Conservation (phyloP, 352 stramenopile species). For the Phytophthora hybrid region DNA sequence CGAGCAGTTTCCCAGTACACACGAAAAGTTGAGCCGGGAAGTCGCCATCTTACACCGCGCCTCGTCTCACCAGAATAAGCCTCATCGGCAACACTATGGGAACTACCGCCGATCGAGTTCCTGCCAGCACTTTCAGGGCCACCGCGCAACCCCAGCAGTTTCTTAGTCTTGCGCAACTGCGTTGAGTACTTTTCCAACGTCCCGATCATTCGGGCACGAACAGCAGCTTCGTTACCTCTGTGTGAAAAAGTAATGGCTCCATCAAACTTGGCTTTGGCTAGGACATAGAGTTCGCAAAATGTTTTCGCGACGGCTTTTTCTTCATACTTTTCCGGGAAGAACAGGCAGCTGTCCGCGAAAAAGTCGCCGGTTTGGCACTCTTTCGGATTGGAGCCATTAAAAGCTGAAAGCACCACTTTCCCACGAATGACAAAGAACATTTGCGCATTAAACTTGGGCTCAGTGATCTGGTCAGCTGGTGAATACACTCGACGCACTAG, state of each 20-base stretch:
- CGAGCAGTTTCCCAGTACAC: constrained; percentile 63
- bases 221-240: constrained; percentile 34
- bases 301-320: constrained; percentile 81
- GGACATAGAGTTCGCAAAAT: constrained; percentile 84
- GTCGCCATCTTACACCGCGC: constrained; percentile 40
- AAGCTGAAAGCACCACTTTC: constrained; percentile 58
- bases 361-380: constrained; percentile 73
- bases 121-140: constrained; percentile 27
- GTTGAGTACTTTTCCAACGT: constrained; percentile 70
- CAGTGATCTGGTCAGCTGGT: constrained; percentile 67
- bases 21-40: constrained; percentile 62
- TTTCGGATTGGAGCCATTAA: constrained; percentile 57
- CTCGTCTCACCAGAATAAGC: not conserved
- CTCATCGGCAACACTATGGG: constrained; percentile 14
- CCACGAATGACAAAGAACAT: constrained; percentile 84
- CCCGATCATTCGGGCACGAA: constrained; percentile 48
- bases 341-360: constrained; percentile 70
- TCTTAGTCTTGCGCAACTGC: constrained; percentile 81
- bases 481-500: constrained; percentile 69
- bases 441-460: constrained; percentile 78
- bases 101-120: constrained; percentile 6
- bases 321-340: constrained; percentile 66
- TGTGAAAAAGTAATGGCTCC: constrained; percentile 64
- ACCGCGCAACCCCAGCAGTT: constrained; percentile 68
- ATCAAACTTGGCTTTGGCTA: constrained; percentile 75